Percentiles rank a stretch among this genome's conserved stretches.
These are phyloP conservation scores for Tilletia indica DNA, from an alignment of 1,284 basidiomycete species.

Conservation along the genomic window DNA sequence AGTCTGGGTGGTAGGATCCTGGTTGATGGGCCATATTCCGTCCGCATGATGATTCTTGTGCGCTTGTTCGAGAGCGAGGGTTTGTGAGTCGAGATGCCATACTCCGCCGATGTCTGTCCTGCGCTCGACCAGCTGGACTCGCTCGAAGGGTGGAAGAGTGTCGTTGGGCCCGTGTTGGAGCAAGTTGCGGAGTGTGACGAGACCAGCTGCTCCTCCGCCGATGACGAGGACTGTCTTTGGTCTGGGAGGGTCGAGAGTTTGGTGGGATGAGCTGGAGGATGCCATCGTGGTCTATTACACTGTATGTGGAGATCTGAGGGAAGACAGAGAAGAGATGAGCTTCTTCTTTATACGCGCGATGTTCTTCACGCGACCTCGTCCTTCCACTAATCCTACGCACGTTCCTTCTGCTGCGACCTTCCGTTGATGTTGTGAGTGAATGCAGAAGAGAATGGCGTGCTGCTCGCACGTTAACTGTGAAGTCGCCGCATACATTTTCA, in stretches of 20 bases:
- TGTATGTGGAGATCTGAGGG: neutral
- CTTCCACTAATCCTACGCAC: neutral
- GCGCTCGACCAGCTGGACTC: conserved; percentile 36
- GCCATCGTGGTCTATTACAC: neutral
- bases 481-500: no score
- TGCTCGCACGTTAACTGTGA: no score
- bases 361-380: neutral
- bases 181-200: conserved; percentile 43
- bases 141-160: conserved; percentile 24
- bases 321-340: neutral
- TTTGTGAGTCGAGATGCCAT: conserved; percentile 39
- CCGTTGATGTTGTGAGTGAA: no score
- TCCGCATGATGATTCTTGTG: conserved; percentile 22
- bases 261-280: conserved; percentile 13
- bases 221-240: conserved; percentile 39
- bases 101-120: conserved; percentile 45
- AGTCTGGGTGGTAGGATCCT: neutral
- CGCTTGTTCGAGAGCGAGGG: conserved; percentile 28
- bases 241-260: conserved; percentile 22
- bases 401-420: no score
- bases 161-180: conserved; percentile 22
- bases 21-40: conserved; percentile 18
- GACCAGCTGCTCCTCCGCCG: conserved; percentile 45
- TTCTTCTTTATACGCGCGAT: neutral
- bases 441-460: no score